Conservation (phyloP, 31 red algal genomes). For the Pterothamnion heteromorphum region DNA sequence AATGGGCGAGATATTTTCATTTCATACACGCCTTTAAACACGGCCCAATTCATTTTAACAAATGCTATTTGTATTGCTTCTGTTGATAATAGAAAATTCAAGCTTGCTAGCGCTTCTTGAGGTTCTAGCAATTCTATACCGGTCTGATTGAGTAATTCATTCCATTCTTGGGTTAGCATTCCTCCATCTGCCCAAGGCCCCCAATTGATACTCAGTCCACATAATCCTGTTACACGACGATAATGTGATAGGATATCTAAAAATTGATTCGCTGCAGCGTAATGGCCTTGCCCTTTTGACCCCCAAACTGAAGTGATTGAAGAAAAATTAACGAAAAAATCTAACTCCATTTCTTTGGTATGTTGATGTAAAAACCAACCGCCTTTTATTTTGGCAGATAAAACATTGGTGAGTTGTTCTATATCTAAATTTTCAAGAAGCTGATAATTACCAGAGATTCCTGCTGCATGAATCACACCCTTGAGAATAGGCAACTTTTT, state of each 20-base stretch:
- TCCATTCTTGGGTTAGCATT: neutral
- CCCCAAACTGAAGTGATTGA: neutral
- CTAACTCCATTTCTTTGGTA: neutral
- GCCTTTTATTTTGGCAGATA: constrained; percentile 28
- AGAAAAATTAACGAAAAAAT: constrained; percentile 30
- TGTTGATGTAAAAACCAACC: neutral
- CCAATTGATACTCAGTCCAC: constrained; percentile 29
- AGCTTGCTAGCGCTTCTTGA: neutral
- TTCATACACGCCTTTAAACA: neutral
- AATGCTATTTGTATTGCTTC: neutral
- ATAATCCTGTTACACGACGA: neutral
- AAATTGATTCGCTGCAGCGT: constrained; percentile 22
- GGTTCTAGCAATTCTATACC: neutral
- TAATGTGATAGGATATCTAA: neutral
- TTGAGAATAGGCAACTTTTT: neutral
- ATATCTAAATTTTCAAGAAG: neutral
- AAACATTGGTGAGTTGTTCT: neutral
- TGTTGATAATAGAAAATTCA: neutral
- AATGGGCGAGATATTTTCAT: neutral
- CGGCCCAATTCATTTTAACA: neutral
- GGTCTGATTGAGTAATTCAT: neutral
- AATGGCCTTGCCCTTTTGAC: neutral
- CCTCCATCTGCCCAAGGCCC: constrained; percentile 10
- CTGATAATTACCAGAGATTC: neutral
- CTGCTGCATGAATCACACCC: neutral